phyloP scores from a whole-genome alignment of 108 stramenopile genomes.

The Phaeodactylum tricornutum region DNA sequence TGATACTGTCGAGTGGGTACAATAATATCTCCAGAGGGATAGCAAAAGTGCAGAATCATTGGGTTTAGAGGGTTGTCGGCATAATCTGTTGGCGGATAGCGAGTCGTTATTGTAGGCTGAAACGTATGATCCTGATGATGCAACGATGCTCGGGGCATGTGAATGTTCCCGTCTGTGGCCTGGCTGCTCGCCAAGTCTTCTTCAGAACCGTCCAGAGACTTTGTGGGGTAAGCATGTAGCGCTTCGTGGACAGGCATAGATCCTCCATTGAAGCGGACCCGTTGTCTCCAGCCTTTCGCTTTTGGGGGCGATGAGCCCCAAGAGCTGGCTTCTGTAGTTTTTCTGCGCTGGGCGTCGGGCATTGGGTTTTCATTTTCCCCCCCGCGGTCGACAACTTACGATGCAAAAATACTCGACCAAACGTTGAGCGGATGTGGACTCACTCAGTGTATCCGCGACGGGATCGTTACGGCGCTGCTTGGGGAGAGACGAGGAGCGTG shows the following conservation, averaged over 20 bases:
- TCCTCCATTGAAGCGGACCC: too few relatives aligned
- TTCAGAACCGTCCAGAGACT: neutral
- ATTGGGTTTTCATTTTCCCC: too few relatives aligned
- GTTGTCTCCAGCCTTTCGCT: too few relatives aligned
- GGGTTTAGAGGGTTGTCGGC: constrained; percentile 71
- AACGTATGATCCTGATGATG: constrained; percentile 13
- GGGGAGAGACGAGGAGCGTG: too few relatives aligned
- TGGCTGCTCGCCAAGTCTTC: neutral
- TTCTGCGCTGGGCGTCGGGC: too few relatives aligned
- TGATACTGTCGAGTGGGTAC: constrained; percentile 45
- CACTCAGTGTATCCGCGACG: constrained; percentile 12
- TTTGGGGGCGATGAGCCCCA: too few relatives aligned
- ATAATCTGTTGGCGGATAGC: constrained; percentile 64
- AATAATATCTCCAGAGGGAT: constrained; percentile 60
- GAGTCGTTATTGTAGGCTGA: constrained; percentile 64
- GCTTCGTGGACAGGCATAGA: too few relatives aligned
- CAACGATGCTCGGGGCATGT: constrained; percentile 21
- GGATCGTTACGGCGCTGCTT: constrained; percentile 21
- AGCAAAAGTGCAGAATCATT: constrained; percentile 77
- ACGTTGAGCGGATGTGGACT: constrained; percentile 26
- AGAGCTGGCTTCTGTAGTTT: too few relatives aligned
- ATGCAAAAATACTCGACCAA: constrained; percentile 85
- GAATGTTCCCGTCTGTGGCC: constrained; percentile 27
- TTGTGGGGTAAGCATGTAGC: too few relatives aligned
- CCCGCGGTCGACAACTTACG: constrained; percentile 40